phyloP scores from a whole-genome alignment of 495 filamentous ascomycete species.

The Aspergillus sclerotioniger region DNA sequence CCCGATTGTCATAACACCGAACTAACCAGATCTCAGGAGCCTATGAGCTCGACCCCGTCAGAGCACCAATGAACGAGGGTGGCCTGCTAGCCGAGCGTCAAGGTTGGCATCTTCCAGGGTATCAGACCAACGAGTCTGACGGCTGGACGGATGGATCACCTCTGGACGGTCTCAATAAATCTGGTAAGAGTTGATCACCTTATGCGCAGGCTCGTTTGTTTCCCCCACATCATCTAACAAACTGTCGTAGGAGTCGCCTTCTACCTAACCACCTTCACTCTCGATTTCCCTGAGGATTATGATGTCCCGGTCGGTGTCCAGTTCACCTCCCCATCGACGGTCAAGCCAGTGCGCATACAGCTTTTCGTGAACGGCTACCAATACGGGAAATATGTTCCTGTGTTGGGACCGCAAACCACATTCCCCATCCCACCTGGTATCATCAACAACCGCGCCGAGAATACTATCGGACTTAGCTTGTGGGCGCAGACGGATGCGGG shows the following conservation, averaged over 20 bases:
- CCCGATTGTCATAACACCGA: not conserved
- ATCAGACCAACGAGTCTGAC: not conserved
- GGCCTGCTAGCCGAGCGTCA: conserved; percentile 62
- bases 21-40: conserved; percentile 31
- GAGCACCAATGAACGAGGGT: conserved; percentile 72
- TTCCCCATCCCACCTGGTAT: conserved; percentile 51
- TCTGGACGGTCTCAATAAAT: conserved; percentile 42
- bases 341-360: conserved; percentile 36
- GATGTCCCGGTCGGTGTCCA: conserved; percentile 58
- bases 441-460: conserved; percentile 44
- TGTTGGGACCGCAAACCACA: conserved; percentile 48
- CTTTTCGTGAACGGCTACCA: conserved; percentile 70
- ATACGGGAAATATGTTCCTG: conserved; percentile 62
- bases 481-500: conserved; percentile 45
- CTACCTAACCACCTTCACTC: conserved; percentile 53
- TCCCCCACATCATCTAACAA: not conserved
- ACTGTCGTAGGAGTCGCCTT: conserved; percentile 53
- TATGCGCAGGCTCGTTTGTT: not conserved
- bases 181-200: not conserved
- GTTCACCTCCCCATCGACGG: conserved; percentile 40
- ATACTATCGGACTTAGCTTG: conserved; percentile 46
- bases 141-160: conserved; percentile 21
- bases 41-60: conserved; percentile 54
- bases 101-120: conserved; percentile 55
- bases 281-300: conserved; percentile 51